Evolutionary conservation across 2,329 filamentous ascomycete genomes (phyloP), one percentile per base, ranked within the genome.

Genomic region (Trichoderma koningii): DNA sequence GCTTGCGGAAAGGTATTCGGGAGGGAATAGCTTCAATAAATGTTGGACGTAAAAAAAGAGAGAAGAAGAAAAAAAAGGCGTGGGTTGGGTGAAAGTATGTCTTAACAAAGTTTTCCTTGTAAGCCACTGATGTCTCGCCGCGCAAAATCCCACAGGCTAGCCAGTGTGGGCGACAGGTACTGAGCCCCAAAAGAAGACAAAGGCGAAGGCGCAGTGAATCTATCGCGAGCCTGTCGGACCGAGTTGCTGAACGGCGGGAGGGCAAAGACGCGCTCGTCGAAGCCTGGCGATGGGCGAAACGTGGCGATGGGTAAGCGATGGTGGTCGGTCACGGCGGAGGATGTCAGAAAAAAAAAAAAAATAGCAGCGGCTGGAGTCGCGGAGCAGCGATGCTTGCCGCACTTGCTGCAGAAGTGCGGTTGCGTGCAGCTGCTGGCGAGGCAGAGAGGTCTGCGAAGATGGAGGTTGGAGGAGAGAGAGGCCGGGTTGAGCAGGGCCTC

Each of bases 91-190:
- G 5, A 19, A 72, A 71, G 23, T 38, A 51, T 51, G 34, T 23
- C 17, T 45, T 57, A 42, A 67, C 47, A 63, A 50, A 38, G 21
- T 44, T 64, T 66, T 55, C 55, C 62, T 64, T 68, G 70, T 73
- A 74, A 75, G 74, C 74, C 71, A 74, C 73, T 70, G 69, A 72
- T 66, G 70, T 71, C 71, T 71, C 74, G 73, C 73, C 71, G 75
- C 73, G 72, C 72, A 71, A 70, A 72, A 63, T 73, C 70, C 70
- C 71, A 69, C 70, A 71, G 70, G 70, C 72, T 73, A 69, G 72
- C 70, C 71, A 72, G 72, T 69, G 73, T 74, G 70, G 73, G 70
- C 71, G 73, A 73, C 71, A 72, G 70, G 72, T 68, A 70, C 71
- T 70, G 66, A 66, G 63, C 51, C 63, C 50, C 21, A 59, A 52